Conservation (phyloP, 352 stramenopile genomes). For the Pythium rhizo-oryzae region DNA sequence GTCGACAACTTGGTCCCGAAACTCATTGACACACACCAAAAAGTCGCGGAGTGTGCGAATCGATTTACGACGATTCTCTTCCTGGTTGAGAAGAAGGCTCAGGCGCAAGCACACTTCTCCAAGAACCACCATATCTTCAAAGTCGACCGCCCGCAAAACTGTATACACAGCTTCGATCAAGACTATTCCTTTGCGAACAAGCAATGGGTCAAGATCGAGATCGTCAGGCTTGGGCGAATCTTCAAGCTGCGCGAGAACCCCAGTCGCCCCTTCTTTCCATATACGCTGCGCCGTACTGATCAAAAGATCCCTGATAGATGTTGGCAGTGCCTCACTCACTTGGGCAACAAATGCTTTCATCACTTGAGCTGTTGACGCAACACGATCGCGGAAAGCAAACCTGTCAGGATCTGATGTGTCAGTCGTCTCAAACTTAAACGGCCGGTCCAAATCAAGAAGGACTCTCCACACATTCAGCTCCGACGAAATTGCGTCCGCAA, state of each 20-base stretch:
- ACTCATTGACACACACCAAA: constrained; percentile 40
- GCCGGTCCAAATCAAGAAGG: constrained; percentile 12
- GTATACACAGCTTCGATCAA: constrained; percentile 49
- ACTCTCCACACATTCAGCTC: constrained; percentile 14
- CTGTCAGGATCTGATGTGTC: background rate
- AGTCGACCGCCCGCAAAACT: constrained; percentile 39
- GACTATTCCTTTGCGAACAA: background rate
- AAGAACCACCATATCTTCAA: constrained; percentile 60
- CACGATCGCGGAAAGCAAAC: background rate
- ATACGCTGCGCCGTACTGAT: constrained; percentile 2
- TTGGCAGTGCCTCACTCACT: background rate
- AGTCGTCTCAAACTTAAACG: background rate
- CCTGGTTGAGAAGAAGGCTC: constrained; percentile 36
- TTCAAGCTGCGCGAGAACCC: constrained; percentile 43
- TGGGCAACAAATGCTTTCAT: background rate
- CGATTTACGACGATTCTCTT: constrained; percentile 35
- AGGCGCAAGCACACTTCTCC: constrained; percentile 48
- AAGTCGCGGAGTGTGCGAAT: constrained; percentile 39
- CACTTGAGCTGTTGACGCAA: background rate
- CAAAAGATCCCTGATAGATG: constrained; percentile 2
- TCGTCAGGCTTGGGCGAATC: constrained; percentile 2
- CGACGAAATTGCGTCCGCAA: background rate
- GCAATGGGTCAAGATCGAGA: background rate
- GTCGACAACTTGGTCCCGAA: constrained; percentile 43
- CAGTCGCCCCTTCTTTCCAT: constrained; percentile 39